A percentile compares a stretch with the other conserved stretches of the same genome.
phyloP scores from a whole-genome alignment of 2,329 filamentous ascomycete species.

The Penicillium italicum region DNA sequence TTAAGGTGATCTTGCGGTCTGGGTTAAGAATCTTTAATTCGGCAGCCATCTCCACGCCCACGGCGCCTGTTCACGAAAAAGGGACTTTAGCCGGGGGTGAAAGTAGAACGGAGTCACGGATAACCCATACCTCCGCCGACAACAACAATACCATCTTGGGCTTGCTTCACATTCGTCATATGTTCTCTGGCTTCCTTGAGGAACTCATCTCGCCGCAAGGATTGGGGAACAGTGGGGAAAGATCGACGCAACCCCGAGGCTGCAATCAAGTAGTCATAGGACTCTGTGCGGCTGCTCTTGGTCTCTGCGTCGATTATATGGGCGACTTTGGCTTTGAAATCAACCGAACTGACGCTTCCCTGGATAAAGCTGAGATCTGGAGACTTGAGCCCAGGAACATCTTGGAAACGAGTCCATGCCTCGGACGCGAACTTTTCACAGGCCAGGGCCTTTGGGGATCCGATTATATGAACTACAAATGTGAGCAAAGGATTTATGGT shows the following conservation, averaged over 20 bases:
- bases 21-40: slow-evolving; percentile 70
- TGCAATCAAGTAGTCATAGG: slow-evolving; percentile 73
- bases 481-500: not conserved
- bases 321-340: slow-evolving; percentile 58
- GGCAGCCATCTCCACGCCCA: slow-evolving; percentile 77
- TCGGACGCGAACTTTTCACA: slow-evolving; percentile 61
- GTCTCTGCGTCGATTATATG: slow-evolving; percentile 52
- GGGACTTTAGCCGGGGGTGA: not conserved
- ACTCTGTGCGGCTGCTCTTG: slow-evolving; percentile 36
- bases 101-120: not conserved
- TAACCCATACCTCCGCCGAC: slow-evolving; percentile 61
- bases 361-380: slow-evolving; percentile 63
- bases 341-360: slow-evolving; percentile 60
- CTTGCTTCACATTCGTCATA: slow-evolving; percentile 43
- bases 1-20: slow-evolving; percentile 63
- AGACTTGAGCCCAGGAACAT: slow-evolving; percentile 63
- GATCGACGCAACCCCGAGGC: slow-evolving; percentile 66
- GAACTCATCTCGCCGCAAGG: slow-evolving; percentile 38
- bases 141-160: slow-evolving; percentile 55
- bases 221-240: slow-evolving; percentile 71
- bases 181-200: slow-evolving; percentile 25
- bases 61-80: slow-evolving; percentile 53
- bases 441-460: slow-evolving; percentile 68
- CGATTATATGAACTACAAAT: slow-evolving; percentile 66
- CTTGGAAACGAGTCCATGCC: slow-evolving; percentile 66